phyloP scores from a whole-genome alignment of 371 early-diverging fungal genomes.

The Mucor piriformis region DNA sequence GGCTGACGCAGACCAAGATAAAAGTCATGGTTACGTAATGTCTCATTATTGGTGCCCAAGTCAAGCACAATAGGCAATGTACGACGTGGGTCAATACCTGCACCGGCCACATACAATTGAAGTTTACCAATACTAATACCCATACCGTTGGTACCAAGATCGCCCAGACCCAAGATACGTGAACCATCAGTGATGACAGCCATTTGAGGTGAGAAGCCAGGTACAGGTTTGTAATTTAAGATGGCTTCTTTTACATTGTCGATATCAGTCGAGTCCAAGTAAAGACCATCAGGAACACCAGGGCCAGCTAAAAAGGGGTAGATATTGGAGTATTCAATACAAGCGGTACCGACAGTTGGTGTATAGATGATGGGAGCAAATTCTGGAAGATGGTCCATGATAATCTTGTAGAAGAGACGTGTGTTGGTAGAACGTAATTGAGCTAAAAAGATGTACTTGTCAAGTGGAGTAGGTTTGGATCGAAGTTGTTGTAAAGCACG shows the following conservation, averaged over 20 bases:
- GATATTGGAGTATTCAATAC: slow-evolving; percentile 86
- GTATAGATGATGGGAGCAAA: slow-evolving; percentile 87
- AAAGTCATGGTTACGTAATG: slow-evolving; percentile 73
- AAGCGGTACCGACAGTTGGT: slow-evolving; percentile 92
- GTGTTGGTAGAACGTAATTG: slow-evolving; percentile 76
- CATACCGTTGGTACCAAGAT: slow-evolving; percentile 90
- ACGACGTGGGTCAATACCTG: slow-evolving; percentile 83
- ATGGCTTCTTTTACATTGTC: slow-evolving; percentile 69
- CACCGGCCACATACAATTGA: slow-evolving; percentile 88
- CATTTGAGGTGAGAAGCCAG: too few relatives aligned
- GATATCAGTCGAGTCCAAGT: slow-evolving; percentile 67
- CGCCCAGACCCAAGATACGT: slow-evolving; percentile 91
- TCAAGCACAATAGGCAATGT: slow-evolving; percentile 89
- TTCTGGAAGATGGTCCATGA: slow-evolving; percentile 76
- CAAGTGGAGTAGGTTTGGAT: slow-evolving; percentile 65
- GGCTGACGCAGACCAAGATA: slow-evolving; percentile 82
- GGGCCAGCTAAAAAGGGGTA: slow-evolving; percentile 80
- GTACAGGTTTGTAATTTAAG: slow-evolving; percentile 61
- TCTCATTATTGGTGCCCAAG: slow-evolving; percentile 83
- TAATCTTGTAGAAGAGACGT: slow-evolving; percentile 78
- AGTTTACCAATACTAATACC: slow-evolving; percentile 93
- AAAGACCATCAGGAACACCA: slow-evolving; percentile 82
- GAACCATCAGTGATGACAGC: slow-evolving; percentile 93
- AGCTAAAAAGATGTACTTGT: slow-evolving; percentile 83
- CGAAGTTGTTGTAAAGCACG: slow-evolving; percentile 74